Conservation (phyloP, 2,329 filamentous ascomycete genomes). For the Penicillium sp. region DNA sequence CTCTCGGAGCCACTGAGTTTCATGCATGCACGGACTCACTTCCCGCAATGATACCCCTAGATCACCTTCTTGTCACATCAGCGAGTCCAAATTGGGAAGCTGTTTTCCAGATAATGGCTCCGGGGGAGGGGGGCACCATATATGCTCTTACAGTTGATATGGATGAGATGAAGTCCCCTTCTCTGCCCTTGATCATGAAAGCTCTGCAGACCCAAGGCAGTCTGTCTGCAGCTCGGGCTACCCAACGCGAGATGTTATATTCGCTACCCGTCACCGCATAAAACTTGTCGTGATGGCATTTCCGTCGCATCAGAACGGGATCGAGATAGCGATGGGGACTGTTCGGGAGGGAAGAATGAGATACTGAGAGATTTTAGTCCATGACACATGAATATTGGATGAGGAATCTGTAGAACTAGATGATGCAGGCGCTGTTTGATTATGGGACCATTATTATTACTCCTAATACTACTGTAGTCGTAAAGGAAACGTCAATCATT, state of each 20-base stretch:
- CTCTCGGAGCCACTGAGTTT: slow-evolving; percentile 66
- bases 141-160: slow-evolving; percentile 35
- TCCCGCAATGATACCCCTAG: slow-evolving; percentile 23
- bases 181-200: slow-evolving; percentile 24
- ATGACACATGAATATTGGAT: background rate
- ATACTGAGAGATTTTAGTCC: slow-evolving; percentile 18
- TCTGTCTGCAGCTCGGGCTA: slow-evolving; percentile 16
- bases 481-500: too few relatives aligned
- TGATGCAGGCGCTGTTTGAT: background rate
- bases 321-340: slow-evolving; percentile 16
- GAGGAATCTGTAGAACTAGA: background rate
- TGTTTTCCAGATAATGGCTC: background rate
- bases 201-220: slow-evolving; percentile 28
- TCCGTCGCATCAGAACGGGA: slow-evolving; percentile 19
- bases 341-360: slow-evolving; percentile 17
- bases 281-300: slow-evolving; percentile 23
- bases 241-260: slow-evolving; percentile 20
- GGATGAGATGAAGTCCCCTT: slow-evolving; percentile 32
- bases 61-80: slow-evolving; percentile 31
- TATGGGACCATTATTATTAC: too few relatives aligned
- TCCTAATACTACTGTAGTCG: too few relatives aligned
- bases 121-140: slow-evolving; percentile 26
- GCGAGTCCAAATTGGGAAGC: background rate
- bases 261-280: slow-evolving; percentile 21
- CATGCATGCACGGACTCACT: slow-evolving; percentile 47